A percentile compares a stretch with the other conserved stretches of the same genome.
These are phyloP conservation scores for Wickerhamomyces sydowiorum DNA, from an alignment of 805 yeast species.

Conservation along the genomic window DNA sequence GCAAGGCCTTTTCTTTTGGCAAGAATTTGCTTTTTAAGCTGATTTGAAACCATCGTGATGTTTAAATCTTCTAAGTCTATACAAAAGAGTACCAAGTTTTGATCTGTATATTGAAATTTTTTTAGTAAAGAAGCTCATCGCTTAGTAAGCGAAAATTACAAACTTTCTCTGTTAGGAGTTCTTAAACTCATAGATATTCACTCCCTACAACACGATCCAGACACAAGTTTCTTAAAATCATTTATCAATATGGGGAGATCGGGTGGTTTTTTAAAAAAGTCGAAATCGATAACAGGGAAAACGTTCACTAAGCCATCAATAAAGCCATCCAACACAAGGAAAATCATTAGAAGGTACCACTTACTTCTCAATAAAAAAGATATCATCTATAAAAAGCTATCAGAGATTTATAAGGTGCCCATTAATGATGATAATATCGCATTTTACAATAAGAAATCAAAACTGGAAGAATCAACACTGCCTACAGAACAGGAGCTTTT, in stretches of 20 bases:
- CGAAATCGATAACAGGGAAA: slow-evolving; percentile 24
- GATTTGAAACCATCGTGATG: slow-evolving; percentile 4
- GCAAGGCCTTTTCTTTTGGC: slow-evolving; percentile 1
- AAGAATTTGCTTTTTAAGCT: slow-evolving; percentile 1
- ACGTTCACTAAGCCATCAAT: slow-evolving; percentile 37
- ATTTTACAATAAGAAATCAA: slow-evolving; percentile 4
- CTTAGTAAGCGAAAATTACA: slow-evolving; percentile 9
- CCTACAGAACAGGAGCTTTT: slow-evolving; percentile 16
- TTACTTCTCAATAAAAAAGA: slow-evolving; percentile 54
- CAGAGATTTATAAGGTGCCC: slow-evolving; percentile 10
- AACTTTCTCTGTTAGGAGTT: too few species aligned
- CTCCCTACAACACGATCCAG: too few species aligned
- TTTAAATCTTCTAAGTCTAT: neutral
- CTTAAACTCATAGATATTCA: too few species aligned
- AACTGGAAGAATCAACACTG: neutral
- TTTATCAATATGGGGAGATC: neutral
- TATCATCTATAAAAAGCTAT: slow-evolving; percentile 31
- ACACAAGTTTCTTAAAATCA: too few species aligned
- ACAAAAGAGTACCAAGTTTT: too few species aligned
- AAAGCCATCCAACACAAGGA: slow-evolving; percentile 69
- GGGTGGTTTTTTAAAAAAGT: slow-evolving; percentile 12
- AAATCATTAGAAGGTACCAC: slow-evolving; percentile 74
- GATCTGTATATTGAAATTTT: too few species aligned
- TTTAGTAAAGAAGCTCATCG: slow-evolving; percentile 10
- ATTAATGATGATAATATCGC: slow-evolving; percentile 22